These are phyloP conservation scores for Yarrowia sp. DNA, from an alignment of 805 yeast species.

Conservation along the genomic window DNA sequence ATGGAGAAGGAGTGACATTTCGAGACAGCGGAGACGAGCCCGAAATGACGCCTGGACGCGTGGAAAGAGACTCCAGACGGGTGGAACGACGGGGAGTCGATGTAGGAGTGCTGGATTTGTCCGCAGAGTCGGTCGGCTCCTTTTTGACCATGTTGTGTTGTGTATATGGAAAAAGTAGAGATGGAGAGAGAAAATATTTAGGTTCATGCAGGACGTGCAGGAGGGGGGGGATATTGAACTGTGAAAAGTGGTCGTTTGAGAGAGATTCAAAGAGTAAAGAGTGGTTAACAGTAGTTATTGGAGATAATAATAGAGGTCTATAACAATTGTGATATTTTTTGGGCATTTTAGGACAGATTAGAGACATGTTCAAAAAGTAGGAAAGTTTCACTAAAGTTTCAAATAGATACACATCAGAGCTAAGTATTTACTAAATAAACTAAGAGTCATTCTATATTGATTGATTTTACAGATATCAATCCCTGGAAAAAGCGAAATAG, in stretches of 20 bases:
- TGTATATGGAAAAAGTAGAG: background rate
- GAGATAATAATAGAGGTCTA: too few species aligned
- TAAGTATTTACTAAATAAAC: background rate
- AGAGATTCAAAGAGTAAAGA: too few species aligned
- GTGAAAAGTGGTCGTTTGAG: background rate
- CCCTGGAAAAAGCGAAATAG: too few species aligned
- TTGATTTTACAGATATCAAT: too few species aligned
- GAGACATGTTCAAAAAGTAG: background rate
- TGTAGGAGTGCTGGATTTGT: background rate
- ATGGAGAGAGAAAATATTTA: slow-evolving; percentile 4
- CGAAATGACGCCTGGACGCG: slow-evolving; percentile 26
- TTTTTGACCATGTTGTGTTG: slow-evolving; percentile 20
- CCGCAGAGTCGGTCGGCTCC: background rate
- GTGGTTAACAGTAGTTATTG: too few species aligned
- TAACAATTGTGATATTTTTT: background rate
- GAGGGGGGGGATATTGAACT: too few species aligned
- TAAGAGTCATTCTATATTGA: too few species aligned
- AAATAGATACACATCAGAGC: background rate
- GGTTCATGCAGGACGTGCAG: background rate
- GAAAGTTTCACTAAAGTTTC: background rate
- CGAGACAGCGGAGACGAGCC: slow-evolving; percentile 15
- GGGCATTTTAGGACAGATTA: background rate
- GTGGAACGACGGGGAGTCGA: slow-evolving; percentile 4
- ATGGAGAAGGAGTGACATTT: slow-evolving; percentile 6
- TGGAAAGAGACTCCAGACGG: slow-evolving; percentile 29